Percentiles rank a stretch among this genome's conserved stretches.
Conservation (phyloP, 1,284 basidiomycete species). For the Kalmanozyma brasiliensis region DNA sequence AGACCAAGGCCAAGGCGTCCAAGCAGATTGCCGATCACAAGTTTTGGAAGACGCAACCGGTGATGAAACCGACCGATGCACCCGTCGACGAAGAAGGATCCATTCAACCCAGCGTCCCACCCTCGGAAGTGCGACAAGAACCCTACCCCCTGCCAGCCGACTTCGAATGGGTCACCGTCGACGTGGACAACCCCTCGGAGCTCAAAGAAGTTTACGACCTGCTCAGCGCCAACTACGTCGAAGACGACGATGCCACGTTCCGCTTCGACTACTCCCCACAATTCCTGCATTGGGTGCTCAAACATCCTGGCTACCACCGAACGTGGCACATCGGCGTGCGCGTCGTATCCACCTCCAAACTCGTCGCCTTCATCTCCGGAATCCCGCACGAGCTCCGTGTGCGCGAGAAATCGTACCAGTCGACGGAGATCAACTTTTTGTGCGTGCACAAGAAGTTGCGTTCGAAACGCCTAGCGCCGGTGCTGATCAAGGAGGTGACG, state of each 20-base stretch:
- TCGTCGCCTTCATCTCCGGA: conserved; percentile 98
- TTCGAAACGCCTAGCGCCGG: conserved; percentile 92
- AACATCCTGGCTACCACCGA: conserved; percentile 88
- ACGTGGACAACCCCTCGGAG: conserved; percentile 80
- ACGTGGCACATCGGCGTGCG: conserved; percentile 98
- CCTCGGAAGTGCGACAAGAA: conserved; percentile 83
- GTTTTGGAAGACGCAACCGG: conserved; percentile 74
- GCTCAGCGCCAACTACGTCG: conserved; percentile 92
- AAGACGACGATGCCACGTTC: conserved; percentile 94
- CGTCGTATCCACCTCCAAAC: conserved; percentile 80
- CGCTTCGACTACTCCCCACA: conserved; percentile 95
- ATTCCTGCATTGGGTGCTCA: conserved; percentile 94
- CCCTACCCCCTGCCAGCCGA: conserved; percentile 89
- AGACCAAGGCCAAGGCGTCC: conserved; percentile 48
- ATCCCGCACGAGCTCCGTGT: conserved; percentile 74
- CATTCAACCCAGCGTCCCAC: conserved; percentile 84
- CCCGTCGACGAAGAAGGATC: conserved; percentile 75
- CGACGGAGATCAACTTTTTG: conserved; percentile 93
- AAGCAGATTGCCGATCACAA: conserved; percentile 64
- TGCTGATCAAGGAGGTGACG: conserved; percentile 98
- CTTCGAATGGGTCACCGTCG: conserved; percentile 89
- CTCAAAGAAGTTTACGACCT: conserved; percentile 91
- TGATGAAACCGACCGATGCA: conserved; percentile 78
- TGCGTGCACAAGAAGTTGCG: conserved; percentile 98
- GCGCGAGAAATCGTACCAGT: conserved; percentile 53